These are phyloP conservation scores for Zarea fungicola DNA, from an alignment of 2,329 filamentous ascomycete species.

Conservation along the genomic window DNA sequence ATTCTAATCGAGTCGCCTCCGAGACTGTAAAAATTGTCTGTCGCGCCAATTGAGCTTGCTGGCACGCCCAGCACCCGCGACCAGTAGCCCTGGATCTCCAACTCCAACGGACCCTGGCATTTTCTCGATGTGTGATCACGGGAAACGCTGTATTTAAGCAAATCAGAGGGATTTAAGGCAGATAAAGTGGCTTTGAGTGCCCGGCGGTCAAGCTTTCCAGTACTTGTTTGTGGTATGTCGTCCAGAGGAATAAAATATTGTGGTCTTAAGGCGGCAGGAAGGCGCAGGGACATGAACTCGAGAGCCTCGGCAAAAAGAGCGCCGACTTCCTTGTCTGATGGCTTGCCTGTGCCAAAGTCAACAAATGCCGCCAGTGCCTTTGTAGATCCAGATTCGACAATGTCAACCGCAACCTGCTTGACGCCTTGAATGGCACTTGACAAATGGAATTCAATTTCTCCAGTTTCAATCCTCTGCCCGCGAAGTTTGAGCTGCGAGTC, in stretches of 20 bases:
- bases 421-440: not conserved
- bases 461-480: constrained; percentile 46
- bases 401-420: not conserved
- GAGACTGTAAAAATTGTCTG: constrained; percentile 19
- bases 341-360: not conserved
- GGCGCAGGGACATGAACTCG: not conserved
- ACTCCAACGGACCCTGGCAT: constrained; percentile 4
- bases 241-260: not conserved
- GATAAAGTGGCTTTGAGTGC: not conserved
- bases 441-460: constrained; percentile 10
- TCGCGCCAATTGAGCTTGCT: constrained; percentile 12
- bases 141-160: not conserved
- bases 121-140: not conserved
- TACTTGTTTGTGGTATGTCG: not conserved
- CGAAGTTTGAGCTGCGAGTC: constrained; percentile 50
- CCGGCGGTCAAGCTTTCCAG: not conserved
- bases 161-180: not conserved
- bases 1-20: constrained; percentile 21
- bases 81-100: constrained; percentile 9
- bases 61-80: constrained; percentile 11
- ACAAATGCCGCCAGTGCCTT: not conserved
- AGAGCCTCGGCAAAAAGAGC: not conserved
- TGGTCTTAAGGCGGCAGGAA: not conserved
- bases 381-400: not conserved
- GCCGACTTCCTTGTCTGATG: not conserved